Evolutionary conservation across 176 grass and related monocot genomes (phyloP), one percentile per base, ranked within the genome.

Genomic region (Tuctoria greenei): DNA sequence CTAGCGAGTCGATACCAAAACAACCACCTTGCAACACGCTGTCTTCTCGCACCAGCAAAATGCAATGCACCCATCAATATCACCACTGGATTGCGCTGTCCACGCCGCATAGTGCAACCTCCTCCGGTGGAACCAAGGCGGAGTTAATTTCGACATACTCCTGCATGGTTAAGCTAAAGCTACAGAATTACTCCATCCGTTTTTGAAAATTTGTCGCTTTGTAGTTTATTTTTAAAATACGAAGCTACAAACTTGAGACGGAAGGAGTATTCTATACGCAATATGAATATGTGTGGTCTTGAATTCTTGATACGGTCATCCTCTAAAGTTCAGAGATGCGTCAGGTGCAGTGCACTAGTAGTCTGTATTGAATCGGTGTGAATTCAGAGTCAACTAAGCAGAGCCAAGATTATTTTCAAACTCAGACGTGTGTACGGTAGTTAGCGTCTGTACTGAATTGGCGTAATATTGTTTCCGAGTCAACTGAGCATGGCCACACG

Each of bases 341-440:
- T 82, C 58, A 35, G 74, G 62, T 74, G 35, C 52, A 60, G 37
- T 78, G 61, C 67, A 77, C 58, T 18, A 26, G 4, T 25, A 11
- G 51, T 36, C 20, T 39, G 31, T 42, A 52, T 61, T 78, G 37
- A 66, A 79, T 36, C 60, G 44, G 34, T 16, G 46, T 50, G n/a
- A 28, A 58, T 72, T 21, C 85, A 18, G 10, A 67, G 69, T 74
- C 74, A 73, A 79, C 61, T 28, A 8, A 67, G 18, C 20, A 51
- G 37, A 66, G 20, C 21, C 1, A 49, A 25, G 78, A 82, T 67
- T 62, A 35, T n/a, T 61, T 43, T 79, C 73, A 61, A 41, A 50
- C 10, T 1, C 36, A 45, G 16, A 59, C 18, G 50, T 51, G 24
- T 10, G 70, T 23, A 49, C 40, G 73, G 41, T 49, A 6, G 26